Evolutionary conservation across 371 early-diverging fungal species (phyloP).

Genomic region (Lichtheimia ramosa): DNA sequence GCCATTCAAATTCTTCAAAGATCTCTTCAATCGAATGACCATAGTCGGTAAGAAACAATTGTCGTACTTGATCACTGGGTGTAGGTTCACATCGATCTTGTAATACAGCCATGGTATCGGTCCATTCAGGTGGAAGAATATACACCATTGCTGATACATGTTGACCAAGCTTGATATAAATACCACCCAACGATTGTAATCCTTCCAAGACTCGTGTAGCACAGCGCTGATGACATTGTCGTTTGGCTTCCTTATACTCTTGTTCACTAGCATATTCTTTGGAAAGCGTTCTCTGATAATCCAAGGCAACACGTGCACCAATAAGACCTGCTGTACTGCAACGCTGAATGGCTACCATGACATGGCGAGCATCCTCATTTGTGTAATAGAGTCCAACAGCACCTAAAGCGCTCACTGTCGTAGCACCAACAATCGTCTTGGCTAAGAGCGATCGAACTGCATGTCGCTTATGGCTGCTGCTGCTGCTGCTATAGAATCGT

Average conservation of each 20-base stretch:
- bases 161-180: constrained; percentile 93
- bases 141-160: constrained; percentile 86
- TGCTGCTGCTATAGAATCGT: neutral
- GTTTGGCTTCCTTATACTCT: constrained; percentile 37
- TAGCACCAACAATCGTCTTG: neutral
- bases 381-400: constrained; percentile 43
- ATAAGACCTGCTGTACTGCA: constrained; percentile 45
- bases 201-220: constrained; percentile 63
- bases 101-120: constrained; percentile 77
- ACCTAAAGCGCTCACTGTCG: constrained; percentile 8
- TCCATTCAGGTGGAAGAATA: constrained; percentile 89
- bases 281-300: constrained; percentile 65
- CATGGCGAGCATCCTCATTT: constrained; percentile 48
- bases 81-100: constrained; percentile 87
- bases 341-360: constrained; percentile 41
- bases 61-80: constrained; percentile 51
- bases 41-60: constrained; percentile 70
- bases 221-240: constrained; percentile 42
- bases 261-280: constrained; percentile 36
- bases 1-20: constrained; percentile 70
- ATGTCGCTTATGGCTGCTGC: neutral
- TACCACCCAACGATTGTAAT: constrained; percentile 73
- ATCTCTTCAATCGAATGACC: constrained; percentile 63
- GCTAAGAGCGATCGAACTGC: neutral
- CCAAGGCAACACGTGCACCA: constrained; percentile 52